A percentile compares a stretch with the other conserved stretches of the same genome.
phyloP scores from a whole-genome alignment of 2,329 filamentous ascomycete species.

The Ceratocystis variospora region DNA sequence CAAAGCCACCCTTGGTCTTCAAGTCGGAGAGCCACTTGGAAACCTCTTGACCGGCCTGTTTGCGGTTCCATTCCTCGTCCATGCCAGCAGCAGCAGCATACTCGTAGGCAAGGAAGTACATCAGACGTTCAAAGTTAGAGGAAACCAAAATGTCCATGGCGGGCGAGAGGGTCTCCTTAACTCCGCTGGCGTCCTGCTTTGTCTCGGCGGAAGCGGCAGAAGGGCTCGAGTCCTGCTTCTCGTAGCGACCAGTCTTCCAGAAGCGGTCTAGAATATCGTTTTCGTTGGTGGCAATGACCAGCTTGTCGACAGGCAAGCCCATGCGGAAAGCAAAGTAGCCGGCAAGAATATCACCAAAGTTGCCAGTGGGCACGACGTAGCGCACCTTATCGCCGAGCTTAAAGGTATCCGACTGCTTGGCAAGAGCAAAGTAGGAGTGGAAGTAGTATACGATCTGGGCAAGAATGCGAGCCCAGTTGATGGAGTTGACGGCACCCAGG shows the following conservation, averaged over 20 bases:
- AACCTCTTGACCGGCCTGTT: conserved; percentile 62
- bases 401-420: conserved; percentile 44
- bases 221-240: conserved; percentile 50
- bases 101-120: conserved; percentile 83
- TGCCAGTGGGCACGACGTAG: conserved; percentile 85
- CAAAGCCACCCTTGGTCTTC: conserved; percentile 69
- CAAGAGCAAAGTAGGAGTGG: conserved; percentile 77
- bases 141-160: conserved; percentile 97
- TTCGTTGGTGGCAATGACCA: conserved; percentile 89
- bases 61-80: conserved; percentile 52
- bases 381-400: conserved; percentile 56
- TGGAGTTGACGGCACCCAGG: conserved; percentile 87
- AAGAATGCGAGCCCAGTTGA: conserved; percentile 90
- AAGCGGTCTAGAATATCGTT: conserved; percentile 96
- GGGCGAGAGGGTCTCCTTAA: conserved; percentile 82
- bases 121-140: conserved; percentile 87
- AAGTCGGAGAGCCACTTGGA: conserved; percentile 62
- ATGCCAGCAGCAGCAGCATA: conserved; percentile 46
- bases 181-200: conserved; percentile 52
- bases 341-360: conserved; percentile 89
- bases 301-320: conserved; percentile 76
- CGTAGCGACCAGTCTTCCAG: conserved; percentile 79
- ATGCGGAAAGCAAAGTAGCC: conserved; percentile 87
- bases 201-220: conserved; percentile 43
- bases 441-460: conserved; percentile 98